These are phyloP conservation scores for Neocallimastix lanati DNA, from an alignment of 192 early-diverging fungal genomes.

Conservation along the genomic window DNA sequence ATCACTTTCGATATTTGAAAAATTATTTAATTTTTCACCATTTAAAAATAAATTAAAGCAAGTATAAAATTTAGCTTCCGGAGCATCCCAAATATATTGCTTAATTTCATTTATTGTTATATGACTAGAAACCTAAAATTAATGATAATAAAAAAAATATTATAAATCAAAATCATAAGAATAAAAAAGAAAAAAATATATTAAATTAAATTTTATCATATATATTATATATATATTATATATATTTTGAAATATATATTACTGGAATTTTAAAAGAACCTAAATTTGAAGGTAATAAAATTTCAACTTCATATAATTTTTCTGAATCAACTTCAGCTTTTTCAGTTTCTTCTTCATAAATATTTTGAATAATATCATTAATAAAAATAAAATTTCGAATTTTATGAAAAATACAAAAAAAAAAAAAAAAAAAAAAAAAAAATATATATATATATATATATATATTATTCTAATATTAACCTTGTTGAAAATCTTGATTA, in stretches of 20 bases:
- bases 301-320: neutral
- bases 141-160: too few relatives aligned
- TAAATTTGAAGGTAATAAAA: neutral
- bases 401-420: too few relatives aligned
- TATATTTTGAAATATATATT: too few relatives aligned
- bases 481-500: neutral
- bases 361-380: too few relatives aligned
- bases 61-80: conserved; percentile 68
- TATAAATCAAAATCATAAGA: too few relatives aligned
- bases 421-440: too few relatives aligned
- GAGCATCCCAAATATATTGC: conserved; percentile 68
- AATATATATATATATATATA: too few relatives aligned
- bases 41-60: conserved; percentile 73
- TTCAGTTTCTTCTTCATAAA: neutral
- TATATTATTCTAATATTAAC: too few relatives aligned
- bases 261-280: neutral
- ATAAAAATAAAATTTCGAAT: too few relatives aligned
- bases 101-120: conserved; percentile 67
- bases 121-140: neutral
- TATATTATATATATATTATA: too few relatives aligned
- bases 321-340: neutral
- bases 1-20: conserved; percentile 1
- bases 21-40: conserved; percentile 53
- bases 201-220: too few relatives aligned
- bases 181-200: too few relatives aligned